Evolutionary conservation across 202 grass and related monocot species (phyloP).

Genomic region (Setaria italica): DNA sequence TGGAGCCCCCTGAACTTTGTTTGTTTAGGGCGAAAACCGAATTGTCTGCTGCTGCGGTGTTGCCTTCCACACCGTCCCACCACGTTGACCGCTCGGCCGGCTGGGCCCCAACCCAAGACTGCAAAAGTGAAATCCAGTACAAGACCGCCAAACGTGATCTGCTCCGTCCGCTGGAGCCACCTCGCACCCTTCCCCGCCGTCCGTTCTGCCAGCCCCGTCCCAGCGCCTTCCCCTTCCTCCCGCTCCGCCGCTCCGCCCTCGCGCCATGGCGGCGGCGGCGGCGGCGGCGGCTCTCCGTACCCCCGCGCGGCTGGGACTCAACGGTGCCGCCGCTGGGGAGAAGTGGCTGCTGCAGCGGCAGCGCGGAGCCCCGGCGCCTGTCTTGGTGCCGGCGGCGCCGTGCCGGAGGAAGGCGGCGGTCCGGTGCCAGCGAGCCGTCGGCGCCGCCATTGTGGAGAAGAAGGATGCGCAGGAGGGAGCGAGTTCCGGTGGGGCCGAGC

Average conservation of each 20-base stretch:
- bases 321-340: not conserved
- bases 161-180: slow-evolving; percentile 6
- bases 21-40: too few relatives aligned
- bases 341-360: not conserved
- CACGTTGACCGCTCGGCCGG: not conserved
- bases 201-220: not conserved
- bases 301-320: slow-evolving; percentile 21
- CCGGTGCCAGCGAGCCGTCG: slow-evolving; percentile 36
- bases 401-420: slow-evolving; percentile 33
- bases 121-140: not conserved
- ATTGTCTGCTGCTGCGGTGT: too few relatives aligned
- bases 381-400: not conserved
- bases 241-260: slow-evolving; percentile 5
- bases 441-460: slow-evolving; percentile 33
- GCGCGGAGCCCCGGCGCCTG: too few relatives aligned
- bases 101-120: not conserved
- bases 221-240: not conserved
- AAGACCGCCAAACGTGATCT: slow-evolving; percentile 7
- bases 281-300: slow-evolving; percentile 46
- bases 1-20: too few relatives aligned
- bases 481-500: not conserved
- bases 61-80: too few relatives aligned
- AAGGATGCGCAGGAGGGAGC: slow-evolving; percentile 5
- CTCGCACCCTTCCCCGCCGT: slow-evolving; percentile 8
- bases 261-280: slow-evolving; percentile 20